Evolutionary conservation across 768 basidiomycete species (phyloP), one percentile per base, ranked within the genome.

Genomic region (Leccinum uliginosum): DNA sequence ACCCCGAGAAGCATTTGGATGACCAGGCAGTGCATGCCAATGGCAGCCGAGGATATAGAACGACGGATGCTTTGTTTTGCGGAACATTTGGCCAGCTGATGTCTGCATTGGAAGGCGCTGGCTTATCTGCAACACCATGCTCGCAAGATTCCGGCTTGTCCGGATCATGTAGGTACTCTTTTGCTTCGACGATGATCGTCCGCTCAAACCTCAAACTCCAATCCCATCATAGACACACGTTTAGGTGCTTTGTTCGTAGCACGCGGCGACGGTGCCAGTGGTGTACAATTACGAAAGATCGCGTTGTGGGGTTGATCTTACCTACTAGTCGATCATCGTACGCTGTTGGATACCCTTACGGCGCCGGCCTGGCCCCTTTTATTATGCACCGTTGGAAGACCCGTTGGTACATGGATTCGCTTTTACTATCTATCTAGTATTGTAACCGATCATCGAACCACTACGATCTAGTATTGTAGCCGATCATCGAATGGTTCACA

Each of bases 81-180:
- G 76, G 76, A 24, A 78, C 76, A 19, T 78, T 76, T 59, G 76
- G 76, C 10, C 76, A 78, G 62, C 61, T 78, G 50, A 70, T 71
- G 69, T 56, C 63, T 23, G 76, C 76, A n/a, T 62, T 78, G 44
- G 60, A 72, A 50, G 65, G 57, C 15, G 76, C 73, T 1, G 76
- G 76, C 38, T 65, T 78, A 61, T 66, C 64, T 24, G 65, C 70
- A 27, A 64, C 64, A 6, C 70, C 71, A 10, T 78, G 71, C 49
- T 45, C 62, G 8, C 71, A 61, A 24, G 62, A 59, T 24, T n/a
- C 30, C 12, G 65, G 68, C 11, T 59, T 75, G 27, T 62, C 70
- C 14, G 63, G 71, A 51, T 32, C 30, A 32, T 69, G 76, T 77
- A 34, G 24, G 73, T 63, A 43, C 15, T 11, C 26, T 12, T 44